Conservation (phyloP, 2,329 filamentous ascomycete genomes). For the Calonectria hawksworthii region DNA sequence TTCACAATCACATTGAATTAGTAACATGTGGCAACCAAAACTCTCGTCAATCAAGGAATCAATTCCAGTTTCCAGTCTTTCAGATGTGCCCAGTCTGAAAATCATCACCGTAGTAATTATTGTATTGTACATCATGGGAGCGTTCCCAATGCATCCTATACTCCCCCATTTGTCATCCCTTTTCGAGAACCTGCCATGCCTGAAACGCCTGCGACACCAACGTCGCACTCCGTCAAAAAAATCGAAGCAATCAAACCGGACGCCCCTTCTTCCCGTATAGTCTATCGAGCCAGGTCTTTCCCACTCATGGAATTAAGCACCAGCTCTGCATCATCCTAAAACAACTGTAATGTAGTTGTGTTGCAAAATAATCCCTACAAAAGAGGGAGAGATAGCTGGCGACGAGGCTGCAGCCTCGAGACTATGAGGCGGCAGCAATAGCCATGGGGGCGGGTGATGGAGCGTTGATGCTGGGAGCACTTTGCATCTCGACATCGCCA, state of each 20-base stretch:
- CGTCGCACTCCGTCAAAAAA: conserved; percentile 38
- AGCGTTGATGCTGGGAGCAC: conserved; percentile 64
- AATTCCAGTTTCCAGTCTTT: conserved; percentile 23
- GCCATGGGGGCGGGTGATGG: conserved; percentile 66
- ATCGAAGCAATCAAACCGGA: conserved; percentile 23
- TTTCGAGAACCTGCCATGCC: conserved; percentile 31
- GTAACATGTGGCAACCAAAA: not conserved
- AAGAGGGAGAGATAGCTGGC: conserved; percentile 17
- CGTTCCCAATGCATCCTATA: conserved; percentile 15
- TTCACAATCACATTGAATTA: not conserved
- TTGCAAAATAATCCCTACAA: conserved; percentile 31
- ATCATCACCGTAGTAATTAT: conserved; percentile 5
- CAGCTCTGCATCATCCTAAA: conserved; percentile 34
- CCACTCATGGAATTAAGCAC: conserved; percentile 23
- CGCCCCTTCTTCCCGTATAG: conserved; percentile 29
- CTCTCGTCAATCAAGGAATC: not conserved
- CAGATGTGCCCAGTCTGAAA: conserved; percentile 11
- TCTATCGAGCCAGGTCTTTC: conserved; percentile 27
- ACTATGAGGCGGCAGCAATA: conserved; percentile 60
- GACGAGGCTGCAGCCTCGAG: not conserved
- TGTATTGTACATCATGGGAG: conserved; percentile 22
- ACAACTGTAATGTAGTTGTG: conserved; percentile 32
- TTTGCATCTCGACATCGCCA: conserved; percentile 67
- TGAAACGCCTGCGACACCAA: conserved; percentile 48
- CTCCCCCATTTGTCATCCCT: conserved; percentile 22